Conservation (phyloP, 2,329 filamentous ascomycete species). For the Sarocladium kiliense region DNA sequence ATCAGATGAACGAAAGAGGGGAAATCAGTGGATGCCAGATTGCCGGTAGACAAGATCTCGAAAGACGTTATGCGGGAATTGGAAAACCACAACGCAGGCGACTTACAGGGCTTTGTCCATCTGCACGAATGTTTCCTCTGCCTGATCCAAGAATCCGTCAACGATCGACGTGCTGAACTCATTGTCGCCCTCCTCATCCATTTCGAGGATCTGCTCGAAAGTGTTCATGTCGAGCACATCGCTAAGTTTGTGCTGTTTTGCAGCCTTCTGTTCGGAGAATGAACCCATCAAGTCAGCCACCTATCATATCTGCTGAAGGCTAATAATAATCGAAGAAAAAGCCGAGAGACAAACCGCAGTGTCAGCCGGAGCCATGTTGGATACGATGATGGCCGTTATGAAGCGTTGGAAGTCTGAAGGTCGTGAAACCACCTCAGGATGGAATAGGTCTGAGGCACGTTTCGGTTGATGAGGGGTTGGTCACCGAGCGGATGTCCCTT, state of each 20-base stretch:
- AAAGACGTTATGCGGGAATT: neutral
- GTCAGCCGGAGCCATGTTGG: neutral
- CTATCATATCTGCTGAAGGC: neutral
- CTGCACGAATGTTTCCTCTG: constrained; percentile 74
- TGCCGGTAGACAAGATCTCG: too few relatives aligned
- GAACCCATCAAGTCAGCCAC: neutral
- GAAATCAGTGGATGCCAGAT: too few relatives aligned
- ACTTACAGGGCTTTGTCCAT: constrained; percentile 83
- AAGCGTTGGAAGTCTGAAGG: neutral
- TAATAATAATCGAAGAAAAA: neutral
- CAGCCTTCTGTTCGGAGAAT: neutral
- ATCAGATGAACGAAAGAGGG: too few relatives aligned
- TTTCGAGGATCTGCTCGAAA: constrained; percentile 94
- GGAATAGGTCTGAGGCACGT: neutral
- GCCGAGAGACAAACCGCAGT: neutral
- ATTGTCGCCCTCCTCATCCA: constrained; percentile 85
- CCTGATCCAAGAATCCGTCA: constrained; percentile 88
- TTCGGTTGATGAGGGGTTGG: constrained; percentile 3
- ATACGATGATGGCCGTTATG: neutral
- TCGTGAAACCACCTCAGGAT: neutral
- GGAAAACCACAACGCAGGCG: neutral
- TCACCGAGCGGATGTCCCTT: constrained; percentile 4
- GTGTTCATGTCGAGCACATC: constrained; percentile 66
- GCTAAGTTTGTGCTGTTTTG: neutral
- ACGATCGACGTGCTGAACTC: constrained; percentile 90